These are phyloP conservation scores for Alternaria solani DNA, from an alignment of 2,329 filamentous ascomycete species.

Conservation along the genomic window DNA sequence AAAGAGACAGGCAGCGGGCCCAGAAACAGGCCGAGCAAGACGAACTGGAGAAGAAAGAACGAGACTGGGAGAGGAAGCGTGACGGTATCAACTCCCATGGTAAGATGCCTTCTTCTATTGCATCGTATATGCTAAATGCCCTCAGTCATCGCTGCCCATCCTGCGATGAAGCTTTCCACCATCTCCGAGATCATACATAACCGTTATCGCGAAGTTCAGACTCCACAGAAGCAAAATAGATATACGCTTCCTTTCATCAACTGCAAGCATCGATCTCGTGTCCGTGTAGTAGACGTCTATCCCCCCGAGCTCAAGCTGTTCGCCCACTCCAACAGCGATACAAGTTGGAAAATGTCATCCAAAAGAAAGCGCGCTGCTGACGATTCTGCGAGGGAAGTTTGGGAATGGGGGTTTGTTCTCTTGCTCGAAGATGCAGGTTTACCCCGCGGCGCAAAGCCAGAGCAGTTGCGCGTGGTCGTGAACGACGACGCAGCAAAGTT, in stretches of 20 bases:
- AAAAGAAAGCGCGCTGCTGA: slow-evolving; percentile 49
- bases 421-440: slow-evolving; percentile 73
- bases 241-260: slow-evolving; percentile 75
- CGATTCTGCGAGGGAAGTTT: slow-evolving; percentile 59
- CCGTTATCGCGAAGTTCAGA: slow-evolving; percentile 50
- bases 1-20: slow-evolving; percentile 46
- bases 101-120: slow-evolving; percentile 35
- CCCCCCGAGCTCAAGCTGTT: slow-evolving; percentile 78
- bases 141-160: slow-evolving; percentile 58
- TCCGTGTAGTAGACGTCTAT: slow-evolving; percentile 83
- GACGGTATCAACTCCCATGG: slow-evolving; percentile 51
- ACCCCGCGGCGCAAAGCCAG: slow-evolving; percentile 33
- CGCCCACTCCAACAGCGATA: slow-evolving; percentile 56
- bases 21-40: slow-evolving; percentile 44
- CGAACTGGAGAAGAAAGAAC: slow-evolving; percentile 33
- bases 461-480: slow-evolving; percentile 72
- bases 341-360: slow-evolving; percentile 38
- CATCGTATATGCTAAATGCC: slow-evolving; percentile 13
- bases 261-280: slow-evolving; percentile 71
- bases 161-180: slow-evolving; percentile 45
- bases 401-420: slow-evolving; percentile 87
- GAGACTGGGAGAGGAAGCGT: slow-evolving; percentile 23
- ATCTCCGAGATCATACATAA: slow-evolving; percentile 59
- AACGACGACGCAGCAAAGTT: slow-evolving; percentile 62
- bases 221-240: slow-evolving; percentile 43